Base-by-base conservation (phyloP, 306 rosid species). In the Cicer pinnatifidum region DNA sequence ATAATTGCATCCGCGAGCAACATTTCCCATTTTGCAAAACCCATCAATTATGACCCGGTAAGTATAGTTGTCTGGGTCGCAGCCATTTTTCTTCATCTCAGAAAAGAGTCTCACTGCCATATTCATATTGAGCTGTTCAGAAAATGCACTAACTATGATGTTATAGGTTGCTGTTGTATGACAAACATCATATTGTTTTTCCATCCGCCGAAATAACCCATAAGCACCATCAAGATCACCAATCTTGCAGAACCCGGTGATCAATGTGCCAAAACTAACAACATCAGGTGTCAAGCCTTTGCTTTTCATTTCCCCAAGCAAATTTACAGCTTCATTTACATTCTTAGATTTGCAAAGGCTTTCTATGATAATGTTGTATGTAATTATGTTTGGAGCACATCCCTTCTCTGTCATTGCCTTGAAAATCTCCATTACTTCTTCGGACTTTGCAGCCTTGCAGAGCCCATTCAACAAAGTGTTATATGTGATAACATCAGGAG, bases 391-490 rank as follows among this genome's bases (percentile, higher is more conserved):
- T 17, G 94, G 96, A 50, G 62, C 51, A 64, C 92, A 86, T 60
- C 91, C 96, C 80, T 89, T 91, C 77, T 85, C 90, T 40, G 57
- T 57, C 93, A 93, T 90, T 73, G 75, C 89, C 79, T 82, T 81
- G 84, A 85, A 92, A 69, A 84, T 90, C 20, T 77, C 84, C 86
- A 85, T 82, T 62, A 91, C 92, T 83, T 88, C 92, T 5, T 84
- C 86, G 61, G 54, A 76, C 79, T 82, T 89, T 58, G 76, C 69
- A 67, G 92, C 88, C 90, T 93, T 93, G 85, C 97, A 91, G 61
- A 91, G 97, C 65, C 98, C 97, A 81, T 91, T 88, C 76, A 91
- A 77, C 84, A 93, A 65, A 72, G 94, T 85, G 82, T 91, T 93
- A 71, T 85, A 88, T 12, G 97, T 89, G 80, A 93, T 86, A 82